These are phyloP conservation scores for Flaveria linearis DNA, from an alignment of 129 eudicot genomes.

Conservation along the genomic window DNA sequence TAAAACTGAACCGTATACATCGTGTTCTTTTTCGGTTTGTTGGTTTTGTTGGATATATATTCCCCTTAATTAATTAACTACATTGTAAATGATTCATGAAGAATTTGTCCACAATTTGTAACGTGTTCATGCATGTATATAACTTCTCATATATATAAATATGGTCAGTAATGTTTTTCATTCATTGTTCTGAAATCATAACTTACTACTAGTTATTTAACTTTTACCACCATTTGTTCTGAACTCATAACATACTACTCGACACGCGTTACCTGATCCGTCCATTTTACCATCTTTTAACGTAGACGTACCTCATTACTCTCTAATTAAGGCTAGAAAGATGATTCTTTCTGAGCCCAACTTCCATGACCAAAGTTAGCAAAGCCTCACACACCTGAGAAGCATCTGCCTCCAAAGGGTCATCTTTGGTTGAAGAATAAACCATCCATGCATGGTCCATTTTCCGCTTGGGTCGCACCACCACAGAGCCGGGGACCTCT, in stretches of 20 bases:
- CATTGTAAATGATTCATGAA: no score
- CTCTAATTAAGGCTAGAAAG: slow-evolving; percentile 38
- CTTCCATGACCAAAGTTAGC: slow-evolving; percentile 69
- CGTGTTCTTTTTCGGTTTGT: no score
- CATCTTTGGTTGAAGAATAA: slow-evolving; percentile 77
- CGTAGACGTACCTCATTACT: neutral
- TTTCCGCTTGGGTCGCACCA: slow-evolving; percentile 81
- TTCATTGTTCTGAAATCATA: neutral
- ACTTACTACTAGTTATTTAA: neutral
- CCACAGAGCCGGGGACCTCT: slow-evolving; percentile 96
- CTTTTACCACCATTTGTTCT: neutral
- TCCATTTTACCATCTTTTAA: neutral
- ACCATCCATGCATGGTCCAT: slow-evolving; percentile 99
- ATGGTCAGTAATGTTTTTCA: neutral
- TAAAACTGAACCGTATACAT: no score
- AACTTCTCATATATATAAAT: no score
- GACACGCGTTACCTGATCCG: neutral
- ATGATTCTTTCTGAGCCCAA: slow-evolving; percentile 54
- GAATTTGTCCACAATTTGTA: neutral
- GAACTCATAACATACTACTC: neutral
- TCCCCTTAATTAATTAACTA: no score
- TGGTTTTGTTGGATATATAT: no score
- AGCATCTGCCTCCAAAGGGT: slow-evolving; percentile 72
- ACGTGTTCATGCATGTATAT: neutral
- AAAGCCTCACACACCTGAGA: slow-evolving; percentile 94